These are phyloP conservation scores for carrot (Daucus carota) DNA, from an alignment of 129 eudicot genomes.

Conservation along the genomic window DH1_v3.0 NC_030385.2:47091501-47092000, in stretches of 20 bases:
- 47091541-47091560: too few relatives aligned
- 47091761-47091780: not conserved
- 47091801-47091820: not conserved
- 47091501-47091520: too few relatives aligned
- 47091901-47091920: conserved; percentile 80
- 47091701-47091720: not conserved
- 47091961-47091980: conserved; percentile 26
- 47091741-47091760: not conserved
- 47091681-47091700: not conserved
- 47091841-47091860: conserved; percentile 85
- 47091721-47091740: not conserved
- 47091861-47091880: conserved; percentile 77
- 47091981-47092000: not conserved
- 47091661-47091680: not conserved
- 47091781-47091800: not conserved
- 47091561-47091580: too few relatives aligned
- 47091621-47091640: not conserved
- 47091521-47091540: too few relatives aligned
- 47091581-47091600: not conserved
- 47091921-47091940: conserved; percentile 82
- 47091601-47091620: not conserved
- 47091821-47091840: conserved; percentile 50
- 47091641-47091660: not conserved
- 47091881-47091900: conserved; percentile 89
- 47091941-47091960: conserved; percentile 61